phyloP scores from a whole-genome alignment of 2,329 filamentous ascomycete genomes.

The Drechslerella coelobrocha region DNA sequence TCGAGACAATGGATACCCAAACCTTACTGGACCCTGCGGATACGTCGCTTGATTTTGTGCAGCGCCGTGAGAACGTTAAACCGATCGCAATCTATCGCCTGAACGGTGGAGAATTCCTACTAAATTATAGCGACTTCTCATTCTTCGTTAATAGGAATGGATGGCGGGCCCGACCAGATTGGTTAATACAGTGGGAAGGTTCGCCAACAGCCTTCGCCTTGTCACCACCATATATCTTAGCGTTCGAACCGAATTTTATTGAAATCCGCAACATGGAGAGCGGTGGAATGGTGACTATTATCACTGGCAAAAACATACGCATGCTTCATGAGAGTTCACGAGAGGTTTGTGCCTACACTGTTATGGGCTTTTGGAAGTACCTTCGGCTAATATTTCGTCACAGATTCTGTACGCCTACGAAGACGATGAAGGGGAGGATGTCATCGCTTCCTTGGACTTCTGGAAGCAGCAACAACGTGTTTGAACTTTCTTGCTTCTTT shows the following conservation, averaged over 20 bases:
- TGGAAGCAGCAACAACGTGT: slow-evolving; percentile 69
- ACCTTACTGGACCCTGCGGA: slow-evolving; percentile 96
- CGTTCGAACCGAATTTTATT: slow-evolving; percentile 96
- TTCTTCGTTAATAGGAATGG: slow-evolving; percentile 99
- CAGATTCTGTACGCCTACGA: slow-evolving; percentile 98
- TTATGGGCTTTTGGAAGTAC: background rate
- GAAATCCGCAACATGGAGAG: slow-evolving; percentile 96
- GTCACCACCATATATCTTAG: slow-evolving; percentile 94
- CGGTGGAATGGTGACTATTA: slow-evolving; percentile 87
- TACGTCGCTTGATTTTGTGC: slow-evolving; percentile 96
- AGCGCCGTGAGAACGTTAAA: slow-evolving; percentile 87
- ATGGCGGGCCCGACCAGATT: slow-evolving; percentile 93
- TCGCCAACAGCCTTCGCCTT: slow-evolving; percentile 89
- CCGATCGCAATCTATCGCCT: slow-evolving; percentile 97
- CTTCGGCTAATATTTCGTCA: slow-evolving; percentile 4
- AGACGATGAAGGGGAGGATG: slow-evolving; percentile 82
- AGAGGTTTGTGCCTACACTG: slow-evolving; percentile 70
- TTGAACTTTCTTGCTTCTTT: slow-evolving; percentile 38
- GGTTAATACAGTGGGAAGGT: slow-evolving; percentile 97
- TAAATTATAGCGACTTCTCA: slow-evolving; percentile 98
- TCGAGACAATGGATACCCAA: slow-evolving; percentile 97
- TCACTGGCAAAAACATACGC: slow-evolving; percentile 93
- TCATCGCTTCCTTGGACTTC: slow-evolving; percentile 94
- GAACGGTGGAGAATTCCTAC: slow-evolving; percentile 86
- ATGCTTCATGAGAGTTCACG: slow-evolving; percentile 97